These are phyloP conservation scores for Canariomyces notabilis DNA, from an alignment of 2,329 filamentous ascomycete species.

Conservation along the genomic window DNA sequence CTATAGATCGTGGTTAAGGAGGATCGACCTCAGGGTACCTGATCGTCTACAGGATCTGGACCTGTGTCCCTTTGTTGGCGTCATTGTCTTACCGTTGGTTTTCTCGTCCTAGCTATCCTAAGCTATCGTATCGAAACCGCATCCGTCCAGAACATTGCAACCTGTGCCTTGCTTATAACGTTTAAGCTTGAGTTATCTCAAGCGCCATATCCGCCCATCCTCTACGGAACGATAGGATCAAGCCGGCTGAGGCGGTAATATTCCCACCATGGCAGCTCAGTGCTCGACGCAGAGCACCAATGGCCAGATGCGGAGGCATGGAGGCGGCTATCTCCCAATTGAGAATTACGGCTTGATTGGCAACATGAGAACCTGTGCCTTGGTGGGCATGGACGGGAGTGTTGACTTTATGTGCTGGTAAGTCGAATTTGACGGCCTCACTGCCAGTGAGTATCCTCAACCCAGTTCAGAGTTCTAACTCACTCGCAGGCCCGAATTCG, in stretches of 20 bases:
- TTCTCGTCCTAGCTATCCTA: background rate
- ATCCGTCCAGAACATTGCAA: background rate
- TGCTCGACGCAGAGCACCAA: constrained; percentile 27
- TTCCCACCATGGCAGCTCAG: constrained; percentile 31
- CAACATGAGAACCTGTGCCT: constrained; percentile 72
- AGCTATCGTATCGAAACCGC: background rate
- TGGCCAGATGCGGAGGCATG: constrained; percentile 29
- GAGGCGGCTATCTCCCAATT: constrained; percentile 54
- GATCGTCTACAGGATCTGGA: background rate
- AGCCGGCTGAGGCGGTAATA: too few species aligned
- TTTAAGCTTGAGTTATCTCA: too few species aligned
- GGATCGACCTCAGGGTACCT: background rate
- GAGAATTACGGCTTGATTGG: constrained; percentile 78
- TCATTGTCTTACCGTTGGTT: background rate
- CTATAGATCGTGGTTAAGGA: too few species aligned
- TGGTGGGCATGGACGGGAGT: constrained; percentile 69
- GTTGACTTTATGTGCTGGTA: constrained; percentile 75
- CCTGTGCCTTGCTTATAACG: background rate
- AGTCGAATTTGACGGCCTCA: constrained; percentile 11
- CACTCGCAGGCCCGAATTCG: constrained; percentile 62
- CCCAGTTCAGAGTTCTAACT: background rate
- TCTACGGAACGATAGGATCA: too few species aligned
- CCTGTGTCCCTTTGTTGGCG: background rate
- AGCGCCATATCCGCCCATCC: too few species aligned
- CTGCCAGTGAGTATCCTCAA: background rate